These are phyloP conservation scores for Gnomoniopsis sp. DNA, from an alignment of 2,329 filamentous ascomycete species.

Conservation along the genomic window DNA sequence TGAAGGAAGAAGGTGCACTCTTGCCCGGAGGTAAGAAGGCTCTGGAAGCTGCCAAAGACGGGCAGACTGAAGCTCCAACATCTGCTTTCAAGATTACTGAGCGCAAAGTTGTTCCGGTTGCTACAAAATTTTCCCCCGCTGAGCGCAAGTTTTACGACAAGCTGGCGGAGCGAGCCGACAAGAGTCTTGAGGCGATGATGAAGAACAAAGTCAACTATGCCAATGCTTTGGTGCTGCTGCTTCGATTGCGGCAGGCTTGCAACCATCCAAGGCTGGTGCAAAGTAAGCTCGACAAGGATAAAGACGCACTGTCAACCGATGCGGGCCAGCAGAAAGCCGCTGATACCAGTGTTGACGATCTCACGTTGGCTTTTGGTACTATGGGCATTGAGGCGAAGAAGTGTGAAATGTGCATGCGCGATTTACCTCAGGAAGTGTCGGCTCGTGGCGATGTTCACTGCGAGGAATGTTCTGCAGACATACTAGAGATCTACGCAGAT, in stretches of 20 bases:
- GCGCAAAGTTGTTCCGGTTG: slow-evolving; percentile 79
- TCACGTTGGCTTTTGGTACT: slow-evolving; percentile 83
- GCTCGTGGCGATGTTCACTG: slow-evolving; percentile 47
- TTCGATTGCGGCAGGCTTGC: slow-evolving; percentile 87
- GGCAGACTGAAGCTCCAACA: slow-evolving; percentile 44
- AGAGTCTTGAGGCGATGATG: slow-evolving; percentile 87
- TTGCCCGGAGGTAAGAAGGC: slow-evolving; percentile 68
- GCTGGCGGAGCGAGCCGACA: slow-evolving; percentile 79
- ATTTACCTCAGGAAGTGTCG: slow-evolving; percentile 57
- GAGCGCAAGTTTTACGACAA: slow-evolving; percentile 85
- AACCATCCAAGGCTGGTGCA: slow-evolving; percentile 90
- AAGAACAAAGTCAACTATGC: slow-evolving; percentile 82
- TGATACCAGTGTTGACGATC: slow-evolving; percentile 69
- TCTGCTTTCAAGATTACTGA: slow-evolving; percentile 87
- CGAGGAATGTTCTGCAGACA: slow-evolving; percentile 69
- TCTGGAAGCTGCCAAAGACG: slow-evolving; percentile 42
- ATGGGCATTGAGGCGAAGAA: slow-evolving; percentile 74
- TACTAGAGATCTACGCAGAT: slow-evolving; percentile 59
- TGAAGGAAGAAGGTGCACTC: slow-evolving; percentile 81
- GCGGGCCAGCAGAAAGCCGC: slow-evolving; percentile 51
- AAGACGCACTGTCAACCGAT: slow-evolving; percentile 73
- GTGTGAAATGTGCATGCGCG: slow-evolving; percentile 78
- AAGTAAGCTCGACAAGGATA: slow-evolving; percentile 81
- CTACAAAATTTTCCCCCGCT: slow-evolving; percentile 71
- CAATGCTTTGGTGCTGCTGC: slow-evolving; percentile 85